Evolutionary conservation across 2,329 filamentous ascomycete genomes (phyloP).

Genomic region (Drechmeria coniospora): DNA sequence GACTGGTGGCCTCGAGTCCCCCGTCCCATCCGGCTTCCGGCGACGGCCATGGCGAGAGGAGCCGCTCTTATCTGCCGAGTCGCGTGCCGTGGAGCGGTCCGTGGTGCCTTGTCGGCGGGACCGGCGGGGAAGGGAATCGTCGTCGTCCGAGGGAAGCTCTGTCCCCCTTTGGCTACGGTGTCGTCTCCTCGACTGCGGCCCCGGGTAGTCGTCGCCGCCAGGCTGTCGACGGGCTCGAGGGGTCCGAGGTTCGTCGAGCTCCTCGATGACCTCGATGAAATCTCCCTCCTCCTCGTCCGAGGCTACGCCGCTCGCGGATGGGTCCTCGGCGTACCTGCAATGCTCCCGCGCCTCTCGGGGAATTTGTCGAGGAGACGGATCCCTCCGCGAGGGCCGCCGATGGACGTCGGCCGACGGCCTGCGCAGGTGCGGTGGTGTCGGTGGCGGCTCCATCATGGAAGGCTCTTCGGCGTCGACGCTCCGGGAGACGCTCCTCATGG

Average conservation of each 20-base stretch:
- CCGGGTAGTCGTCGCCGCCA: constrained; percentile 13
- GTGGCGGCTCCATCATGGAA: constrained; percentile 13
- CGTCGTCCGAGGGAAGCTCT: constrained; percentile 12
- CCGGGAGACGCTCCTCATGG: constrained; percentile 9
- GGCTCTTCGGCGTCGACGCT: constrained; percentile 14
- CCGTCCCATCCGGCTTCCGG: constrained; percentile 15
- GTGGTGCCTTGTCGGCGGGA: too few relatives aligned
- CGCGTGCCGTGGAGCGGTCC: too few relatives aligned
- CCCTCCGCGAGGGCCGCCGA: constrained; percentile 7
- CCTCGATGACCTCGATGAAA: constrained; percentile 14
- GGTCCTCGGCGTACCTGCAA: constrained; percentile 2
- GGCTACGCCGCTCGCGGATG: constrained; percentile 2
- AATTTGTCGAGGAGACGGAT: constrained; percentile 6
- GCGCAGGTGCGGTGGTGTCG: constrained; percentile 11
- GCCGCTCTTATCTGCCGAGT: constrained; percentile 14
- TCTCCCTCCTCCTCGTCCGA: constrained; percentile 1
- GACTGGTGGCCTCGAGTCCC: constrained; percentile 18
- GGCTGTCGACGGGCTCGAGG: constrained; percentile 6
- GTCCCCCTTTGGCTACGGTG: constrained; percentile 12
- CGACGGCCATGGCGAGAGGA: constrained; percentile 13
- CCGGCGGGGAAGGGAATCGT: constrained; percentile 12
- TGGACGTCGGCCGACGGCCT: constrained; percentile 16
- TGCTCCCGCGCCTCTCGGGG: too few relatives aligned
- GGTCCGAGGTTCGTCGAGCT: constrained; percentile 7
- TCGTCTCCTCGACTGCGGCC: constrained; percentile 9